These are phyloP conservation scores for Terana coerulea DNA, from an alignment of 768 basidiomycete genomes.

Conservation along the genomic window DNA sequence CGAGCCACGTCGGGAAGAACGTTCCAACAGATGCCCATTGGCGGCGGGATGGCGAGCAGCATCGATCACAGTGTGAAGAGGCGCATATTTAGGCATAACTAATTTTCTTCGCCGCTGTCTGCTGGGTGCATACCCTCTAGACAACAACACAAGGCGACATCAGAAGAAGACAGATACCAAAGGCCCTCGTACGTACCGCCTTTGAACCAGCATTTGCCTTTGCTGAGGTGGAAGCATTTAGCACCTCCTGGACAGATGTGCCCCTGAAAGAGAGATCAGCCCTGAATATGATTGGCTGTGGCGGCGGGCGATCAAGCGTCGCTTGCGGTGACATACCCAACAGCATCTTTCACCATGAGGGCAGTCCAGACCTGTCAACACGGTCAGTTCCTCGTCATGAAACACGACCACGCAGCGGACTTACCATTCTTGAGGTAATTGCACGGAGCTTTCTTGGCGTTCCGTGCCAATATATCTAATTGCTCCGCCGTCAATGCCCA, in stretches of 20 bases:
- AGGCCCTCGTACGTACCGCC: slow-evolving; percentile 41
- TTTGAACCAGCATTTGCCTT: slow-evolving; percentile 89
- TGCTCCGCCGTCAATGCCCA: slow-evolving; percentile 71
- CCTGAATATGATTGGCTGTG: not conserved
- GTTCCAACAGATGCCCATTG: not conserved
- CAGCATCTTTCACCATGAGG: slow-evolving; percentile 76
- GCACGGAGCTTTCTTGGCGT: slow-evolving; percentile 84
- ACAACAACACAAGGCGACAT: not conserved
- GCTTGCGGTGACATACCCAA: slow-evolving; percentile 38
- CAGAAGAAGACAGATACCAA: not conserved
- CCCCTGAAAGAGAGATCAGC: slow-evolving; percentile 32
- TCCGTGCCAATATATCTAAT: slow-evolving; percentile 62
- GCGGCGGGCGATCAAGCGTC: not conserved
- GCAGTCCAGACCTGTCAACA: slow-evolving; percentile 54
- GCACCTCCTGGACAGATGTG: slow-evolving; percentile 75
- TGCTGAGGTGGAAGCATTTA: slow-evolving; percentile 55
- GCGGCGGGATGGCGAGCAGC: no score
- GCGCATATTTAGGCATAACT: not conserved
- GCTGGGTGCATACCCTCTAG: slow-evolving; percentile 40
- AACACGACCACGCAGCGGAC: not conserved
- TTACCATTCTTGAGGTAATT: slow-evolving; percentile 78
- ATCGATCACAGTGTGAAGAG: no score
- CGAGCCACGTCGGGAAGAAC: not conserved
- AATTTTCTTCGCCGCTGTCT: not conserved
- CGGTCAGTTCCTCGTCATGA: not conserved